These are phyloP conservation scores for Ophiosphaerella korrae DNA, from an alignment of 2,329 filamentous ascomycete genomes.

Conservation along the genomic window DNA sequence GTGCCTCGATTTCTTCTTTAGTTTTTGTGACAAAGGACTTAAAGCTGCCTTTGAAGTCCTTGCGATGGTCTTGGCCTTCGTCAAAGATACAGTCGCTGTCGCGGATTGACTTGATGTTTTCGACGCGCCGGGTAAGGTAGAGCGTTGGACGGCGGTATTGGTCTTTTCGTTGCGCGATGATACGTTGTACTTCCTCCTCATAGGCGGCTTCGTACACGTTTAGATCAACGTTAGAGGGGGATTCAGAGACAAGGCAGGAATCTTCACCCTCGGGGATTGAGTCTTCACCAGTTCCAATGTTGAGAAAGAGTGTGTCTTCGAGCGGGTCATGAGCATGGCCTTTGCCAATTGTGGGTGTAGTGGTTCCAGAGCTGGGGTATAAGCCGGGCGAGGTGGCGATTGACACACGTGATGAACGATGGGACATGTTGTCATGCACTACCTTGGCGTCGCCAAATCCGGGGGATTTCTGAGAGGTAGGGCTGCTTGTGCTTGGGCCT, in stretches of 20 bases:
- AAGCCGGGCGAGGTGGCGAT: slow-evolving; percentile 24
- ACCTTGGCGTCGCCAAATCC: slow-evolving; percentile 28
- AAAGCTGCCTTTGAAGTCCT: slow-evolving; percentile 39
- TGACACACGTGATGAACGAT: slow-evolving; percentile 34
- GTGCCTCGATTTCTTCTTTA: slow-evolving; percentile 38
- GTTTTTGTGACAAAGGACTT: slow-evolving; percentile 45
- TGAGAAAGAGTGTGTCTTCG: slow-evolving; percentile 71
- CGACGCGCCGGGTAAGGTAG: slow-evolving; percentile 59
- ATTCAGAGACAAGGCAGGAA: slow-evolving; percentile 72
- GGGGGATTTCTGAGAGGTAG: slow-evolving; percentile 20
- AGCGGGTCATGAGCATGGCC: slow-evolving; percentile 68
- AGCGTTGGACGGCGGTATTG: slow-evolving; percentile 55
- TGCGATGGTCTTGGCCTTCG: slow-evolving; percentile 30
- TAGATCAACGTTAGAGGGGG: slow-evolving; percentile 80
- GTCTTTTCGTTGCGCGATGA: slow-evolving; percentile 58
- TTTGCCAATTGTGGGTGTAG: slow-evolving; percentile 46
- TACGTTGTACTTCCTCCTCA: slow-evolving; percentile 77
- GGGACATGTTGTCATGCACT: slow-evolving; percentile 39
- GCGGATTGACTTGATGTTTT: slow-evolving; percentile 48
- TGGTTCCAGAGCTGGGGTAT: slow-evolving; percentile 23
- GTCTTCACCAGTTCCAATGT: slow-evolving; percentile 71
- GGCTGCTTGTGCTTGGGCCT: slow-evolving; percentile 20
- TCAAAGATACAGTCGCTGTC: slow-evolving; percentile 42
- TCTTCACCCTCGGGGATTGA: slow-evolving; percentile 43
- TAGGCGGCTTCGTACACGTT: slow-evolving; percentile 91